Evolutionary conservation across 768 basidiomycete species (phyloP), one percentile per base, ranked within the genome.

Genomic region (Mycena albidolilacea): DNA sequence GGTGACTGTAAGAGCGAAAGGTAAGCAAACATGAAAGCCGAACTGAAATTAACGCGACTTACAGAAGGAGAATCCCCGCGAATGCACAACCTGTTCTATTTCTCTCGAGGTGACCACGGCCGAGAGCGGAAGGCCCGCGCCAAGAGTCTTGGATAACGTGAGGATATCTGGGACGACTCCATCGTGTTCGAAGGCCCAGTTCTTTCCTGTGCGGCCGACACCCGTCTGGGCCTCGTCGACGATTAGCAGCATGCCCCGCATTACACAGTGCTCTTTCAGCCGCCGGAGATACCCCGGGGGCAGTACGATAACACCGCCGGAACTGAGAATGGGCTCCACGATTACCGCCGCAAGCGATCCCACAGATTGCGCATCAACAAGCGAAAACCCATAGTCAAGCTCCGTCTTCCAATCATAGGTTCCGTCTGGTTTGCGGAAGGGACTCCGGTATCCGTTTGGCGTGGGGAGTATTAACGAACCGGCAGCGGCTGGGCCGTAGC

Each of bases 111-210:
- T 77, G 46, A 77, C 72, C 38, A 77, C 76, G 14, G 76, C 76
- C 21, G 76, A 77, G 11, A 77, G 74, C 3, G 76, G 76, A 23
- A 77, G 72, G 23, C 76, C 76, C 7, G 76, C 76, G n/a, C 76
- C 76, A n/a, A 77, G 74, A 7, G 76, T 77, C 64, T 77, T 77
- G 17, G 76, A 77, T 2, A 77, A 67, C 7, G 76, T 77, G 19
- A 77, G 69, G 46, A 77, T 77, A 30, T 77, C 76, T 0, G 76
- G 76, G 2, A 75, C 63, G 37, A 75, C 71, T 11, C 72, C 76
- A 46, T 77, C 74, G 35, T 77, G 74, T 30, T 77, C 76, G 46
- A 77, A 75, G n/a, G 76, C 76, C 62, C 69, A 77, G 67, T 77
- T 77, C 64, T 73, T 77, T 12, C 76, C 76, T 23, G 76, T 77